Evolutionary conservation across 176 grass and related monocot species (phyloP).

Genomic region (Tuctoria greenei): DNA sequence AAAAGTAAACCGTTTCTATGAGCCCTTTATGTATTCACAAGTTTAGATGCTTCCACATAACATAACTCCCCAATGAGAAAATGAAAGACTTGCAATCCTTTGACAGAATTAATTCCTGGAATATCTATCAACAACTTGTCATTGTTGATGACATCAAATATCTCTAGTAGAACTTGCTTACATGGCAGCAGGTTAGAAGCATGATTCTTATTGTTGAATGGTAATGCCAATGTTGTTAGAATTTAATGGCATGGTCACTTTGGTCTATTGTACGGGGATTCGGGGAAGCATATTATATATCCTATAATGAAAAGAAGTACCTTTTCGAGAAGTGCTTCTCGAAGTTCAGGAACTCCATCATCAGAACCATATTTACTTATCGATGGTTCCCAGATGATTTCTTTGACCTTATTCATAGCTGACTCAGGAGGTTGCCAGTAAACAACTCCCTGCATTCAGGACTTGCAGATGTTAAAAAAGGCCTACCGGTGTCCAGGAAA

Average conservation of each 20-base stretch:
- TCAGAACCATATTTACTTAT: constrained; percentile 84
- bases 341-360: constrained; percentile 85
- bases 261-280: neutral
- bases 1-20: constrained; percentile 3
- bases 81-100: neutral
- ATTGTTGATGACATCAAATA: constrained; percentile 14
- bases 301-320: constrained; percentile 46
- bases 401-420: constrained; percentile 70
- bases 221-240: neutral
- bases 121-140: neutral
- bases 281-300: neutral
- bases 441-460: constrained; percentile 73
- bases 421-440: constrained; percentile 91
- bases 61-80: neutral
- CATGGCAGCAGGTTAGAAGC: neutral
- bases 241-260: neutral
- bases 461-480: neutral
- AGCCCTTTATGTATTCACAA: neutral
- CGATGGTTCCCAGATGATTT: constrained; percentile 69
- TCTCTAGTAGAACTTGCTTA: constrained; percentile 5
- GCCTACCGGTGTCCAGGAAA: constrained; percentile 3
- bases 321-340: constrained; percentile 81
- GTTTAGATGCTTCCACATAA: neutral
- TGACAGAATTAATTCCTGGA: constrained; percentile 6
- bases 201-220: neutral